These are phyloP conservation scores for Gossypium thurberi DNA, from an alignment of 345 rosid genomes.

Conservation along the genomic window DNA sequence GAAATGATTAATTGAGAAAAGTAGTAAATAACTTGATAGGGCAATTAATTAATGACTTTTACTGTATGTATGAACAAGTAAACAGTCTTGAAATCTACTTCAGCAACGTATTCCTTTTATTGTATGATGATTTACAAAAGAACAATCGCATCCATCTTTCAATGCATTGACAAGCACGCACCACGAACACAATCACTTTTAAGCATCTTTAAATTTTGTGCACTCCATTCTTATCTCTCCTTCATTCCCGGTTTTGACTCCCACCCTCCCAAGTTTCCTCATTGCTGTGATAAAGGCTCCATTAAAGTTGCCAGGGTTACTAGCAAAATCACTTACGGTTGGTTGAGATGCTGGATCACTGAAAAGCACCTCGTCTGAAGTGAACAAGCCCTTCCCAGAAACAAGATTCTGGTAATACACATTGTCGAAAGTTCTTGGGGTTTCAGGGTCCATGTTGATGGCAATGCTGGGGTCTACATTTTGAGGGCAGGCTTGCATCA, in stretches of 20 bases:
- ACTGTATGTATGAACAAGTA: not conserved
- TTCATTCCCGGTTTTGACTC: slow-evolving; percentile 48
- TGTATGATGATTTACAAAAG: not conserved
- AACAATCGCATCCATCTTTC: not conserved
- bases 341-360: slow-evolving; percentile 39
- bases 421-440: slow-evolving; percentile 57
- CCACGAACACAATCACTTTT: not conserved
- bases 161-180: not conserved
- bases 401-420: slow-evolving; percentile 63
- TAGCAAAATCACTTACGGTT: slow-evolving; percentile 57
- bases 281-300: slow-evolving; percentile 55
- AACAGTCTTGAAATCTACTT: not conserved
- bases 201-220: slow-evolving; percentile 29
- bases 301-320: slow-evolving; percentile 40
- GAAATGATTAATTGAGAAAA: not conserved
- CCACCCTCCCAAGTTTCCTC: slow-evolving; percentile 77
- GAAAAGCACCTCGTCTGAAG: slow-evolving; percentile 63
- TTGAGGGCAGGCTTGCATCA: slow-evolving; percentile 48
- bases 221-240: slow-evolving; percentile 71
- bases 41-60: not conserved
- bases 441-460: slow-evolving; percentile 49
- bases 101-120: not conserved
- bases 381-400: slow-evolving; percentile 60
- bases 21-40: not conserved
- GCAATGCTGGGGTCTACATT: slow-evolving; percentile 48